Conservation (phyloP, 108 stramenopile species). For the Skeletonema menzelii region DNA sequence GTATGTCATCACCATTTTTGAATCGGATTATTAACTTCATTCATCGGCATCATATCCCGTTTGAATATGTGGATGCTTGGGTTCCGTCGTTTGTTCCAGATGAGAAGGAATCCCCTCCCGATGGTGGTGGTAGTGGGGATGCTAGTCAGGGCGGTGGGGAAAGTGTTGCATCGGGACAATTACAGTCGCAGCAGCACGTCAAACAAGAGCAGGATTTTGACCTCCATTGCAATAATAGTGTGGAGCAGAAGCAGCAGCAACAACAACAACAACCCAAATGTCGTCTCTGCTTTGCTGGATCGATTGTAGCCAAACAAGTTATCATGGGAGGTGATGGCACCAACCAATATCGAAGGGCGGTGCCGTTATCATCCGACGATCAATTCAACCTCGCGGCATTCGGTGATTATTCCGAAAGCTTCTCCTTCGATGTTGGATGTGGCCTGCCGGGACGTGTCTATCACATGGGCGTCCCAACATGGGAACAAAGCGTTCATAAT, state of each 20-base stretch:
- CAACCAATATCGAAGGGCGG: constrained; percentile 16
- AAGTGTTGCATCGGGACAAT: constrained; percentile 2
- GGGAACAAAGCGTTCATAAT: constrained; percentile 86
- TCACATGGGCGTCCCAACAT: constrained; percentile 74
- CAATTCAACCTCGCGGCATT: constrained; percentile 77
- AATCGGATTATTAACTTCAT: constrained; percentile 64
- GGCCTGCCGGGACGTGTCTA: constrained; percentile 85
- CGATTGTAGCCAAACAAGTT: constrained; percentile 56
- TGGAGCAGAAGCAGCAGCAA: neutral
- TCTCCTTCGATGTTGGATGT: constrained; percentile 87
- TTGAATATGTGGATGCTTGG: constrained; percentile 88
- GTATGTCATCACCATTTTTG: constrained; percentile 67
- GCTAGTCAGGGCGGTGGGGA: constrained; percentile 6
- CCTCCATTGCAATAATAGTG: neutral
- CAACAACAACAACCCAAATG: constrained; percentile 61
- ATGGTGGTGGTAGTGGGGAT: neutral
- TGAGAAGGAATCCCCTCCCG: neutral
- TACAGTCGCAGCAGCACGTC: neutral
- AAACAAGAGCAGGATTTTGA: too few relatives aligned
- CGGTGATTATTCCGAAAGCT: constrained; percentile 85
- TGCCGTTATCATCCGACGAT: constrained; percentile 54
- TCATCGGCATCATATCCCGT: constrained; percentile 75
- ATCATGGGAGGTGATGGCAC: constrained; percentile 45
- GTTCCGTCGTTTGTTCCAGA: constrained; percentile 86
- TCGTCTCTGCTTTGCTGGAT: constrained; percentile 87